Percentiles rank a stretch among this genome's conserved stretches.
Conservation (phyloP, 2,329 filamentous ascomycete species). For the Claviceps sp. region DNA sequence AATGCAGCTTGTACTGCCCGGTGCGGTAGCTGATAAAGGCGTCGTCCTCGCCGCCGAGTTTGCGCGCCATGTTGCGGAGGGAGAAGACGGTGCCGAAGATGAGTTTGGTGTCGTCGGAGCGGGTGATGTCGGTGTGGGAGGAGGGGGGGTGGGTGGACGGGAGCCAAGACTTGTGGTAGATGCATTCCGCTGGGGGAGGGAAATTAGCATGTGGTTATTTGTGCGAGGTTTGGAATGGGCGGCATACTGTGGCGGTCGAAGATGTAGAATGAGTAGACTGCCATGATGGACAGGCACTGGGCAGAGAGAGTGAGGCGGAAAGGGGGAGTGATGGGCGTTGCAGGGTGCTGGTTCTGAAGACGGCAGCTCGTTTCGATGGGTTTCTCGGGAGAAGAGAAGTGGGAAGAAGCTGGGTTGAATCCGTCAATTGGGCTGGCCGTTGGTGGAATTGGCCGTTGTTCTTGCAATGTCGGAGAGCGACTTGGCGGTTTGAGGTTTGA, state of each 20-base stretch:
- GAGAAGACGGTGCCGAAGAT: conserved; percentile 97
- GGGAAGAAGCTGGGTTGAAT: too few relatives aligned
- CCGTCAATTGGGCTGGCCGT: not conserved
- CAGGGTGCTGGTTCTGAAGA: not conserved
- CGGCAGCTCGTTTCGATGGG: too few relatives aligned
- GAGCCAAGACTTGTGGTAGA: conserved; percentile 84
- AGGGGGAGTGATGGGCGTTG: not conserved
- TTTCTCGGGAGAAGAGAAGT: not conserved
- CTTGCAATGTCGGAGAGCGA: not conserved
- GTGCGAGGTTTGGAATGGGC: not conserved
- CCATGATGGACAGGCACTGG: conserved; percentile 44
- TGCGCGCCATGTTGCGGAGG: conserved; percentile 89
- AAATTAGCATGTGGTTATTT: not conserved
- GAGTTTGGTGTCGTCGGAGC: conserved; percentile 80
- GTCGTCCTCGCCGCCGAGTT: conserved; percentile 86
- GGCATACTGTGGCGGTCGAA: conserved; percentile 90
- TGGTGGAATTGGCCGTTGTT: not conserved
- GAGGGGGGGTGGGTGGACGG: conserved; percentile 27
- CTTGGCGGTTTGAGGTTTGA: not conserved
- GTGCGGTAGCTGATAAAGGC: conserved; percentile 92
- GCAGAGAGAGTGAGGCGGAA: not conserved
- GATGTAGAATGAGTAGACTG: conserved; percentile 95
- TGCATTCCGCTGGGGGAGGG: conserved; percentile 66
- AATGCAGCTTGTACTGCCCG: conserved; percentile 93
- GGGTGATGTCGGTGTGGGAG: conserved; percentile 31